These are phyloP conservation scores for Cicer cuneatum DNA, from an alignment of 306 rosid genomes.

Conservation along the genomic window DNA sequence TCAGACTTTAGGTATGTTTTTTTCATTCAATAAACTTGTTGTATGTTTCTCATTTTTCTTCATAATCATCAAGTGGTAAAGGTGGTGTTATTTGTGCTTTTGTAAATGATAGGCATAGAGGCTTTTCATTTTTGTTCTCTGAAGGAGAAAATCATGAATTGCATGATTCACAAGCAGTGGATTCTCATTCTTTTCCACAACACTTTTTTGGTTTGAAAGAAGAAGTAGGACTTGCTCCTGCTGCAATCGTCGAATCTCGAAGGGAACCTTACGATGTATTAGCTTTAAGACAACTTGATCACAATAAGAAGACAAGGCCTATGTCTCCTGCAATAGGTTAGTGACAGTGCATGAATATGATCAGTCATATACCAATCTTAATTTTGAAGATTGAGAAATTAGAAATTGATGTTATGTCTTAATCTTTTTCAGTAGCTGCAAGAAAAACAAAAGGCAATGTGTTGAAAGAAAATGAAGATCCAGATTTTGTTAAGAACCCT, in stretches of 20 bases:
- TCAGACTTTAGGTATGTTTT: conserved; percentile 78
- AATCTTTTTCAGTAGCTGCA: conserved; percentile 54
- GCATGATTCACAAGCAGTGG: conserved; percentile 79
- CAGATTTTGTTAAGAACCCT: conserved; percentile 63
- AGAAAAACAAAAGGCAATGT: conserved; percentile 54
- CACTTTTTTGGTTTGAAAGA: conserved; percentile 79
- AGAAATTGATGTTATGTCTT: neutral
- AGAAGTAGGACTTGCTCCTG: conserved; percentile 85
- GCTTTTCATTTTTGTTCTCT: conserved; percentile 75
- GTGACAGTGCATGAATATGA: conserved; percentile 37
- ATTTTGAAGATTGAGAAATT: conserved; percentile 14
- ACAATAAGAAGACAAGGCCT: conserved; percentile 67
- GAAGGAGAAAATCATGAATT: conserved; percentile 92
- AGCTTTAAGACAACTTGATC: conserved; percentile 72
- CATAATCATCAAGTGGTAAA: neutral
- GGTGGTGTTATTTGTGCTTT: conserved; percentile 30
- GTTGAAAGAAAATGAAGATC: conserved; percentile 82
- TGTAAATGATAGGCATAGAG: conserved; percentile 77
- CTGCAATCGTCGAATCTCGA: conserved; percentile 75
- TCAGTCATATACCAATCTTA: conserved; percentile 16
- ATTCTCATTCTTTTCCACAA: conserved; percentile 90
- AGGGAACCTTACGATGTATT: conserved; percentile 70
- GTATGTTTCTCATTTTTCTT: neutral
- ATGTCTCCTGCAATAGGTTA: conserved; percentile 73
- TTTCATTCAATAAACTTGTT: neutral